A percentile compares a stretch with the other conserved stretches of the same genome.
These are phyloP conservation scores for Cercospora sojina DNA, from an alignment of 2,329 filamentous ascomycete species.

Conservation along the genomic window DNA sequence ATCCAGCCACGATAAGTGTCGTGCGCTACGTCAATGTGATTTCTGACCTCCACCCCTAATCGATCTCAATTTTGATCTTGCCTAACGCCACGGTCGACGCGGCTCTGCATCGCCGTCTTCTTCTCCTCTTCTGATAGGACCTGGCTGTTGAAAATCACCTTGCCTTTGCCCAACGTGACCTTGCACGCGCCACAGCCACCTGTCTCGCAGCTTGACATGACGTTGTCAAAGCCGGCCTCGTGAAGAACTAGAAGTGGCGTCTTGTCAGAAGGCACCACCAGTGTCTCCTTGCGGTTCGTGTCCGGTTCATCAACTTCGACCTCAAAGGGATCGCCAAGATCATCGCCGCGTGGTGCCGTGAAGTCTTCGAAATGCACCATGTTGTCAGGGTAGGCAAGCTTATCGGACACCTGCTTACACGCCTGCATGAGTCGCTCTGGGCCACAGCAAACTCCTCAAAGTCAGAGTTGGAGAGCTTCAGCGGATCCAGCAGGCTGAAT, in stretches of 20 bases:
- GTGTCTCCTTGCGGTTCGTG: conserved; percentile 35
- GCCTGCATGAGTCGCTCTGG: conserved; percentile 57
- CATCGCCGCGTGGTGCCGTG: conserved; percentile 43
- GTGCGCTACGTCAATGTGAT: not conserved
- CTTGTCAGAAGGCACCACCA: conserved; percentile 48
- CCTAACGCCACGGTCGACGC: conserved; percentile 41
- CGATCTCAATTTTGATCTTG: conserved; percentile 30
- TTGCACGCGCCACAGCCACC: conserved; percentile 48
- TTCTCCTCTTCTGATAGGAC: conserved; percentile 42
- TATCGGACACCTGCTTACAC: conserved; percentile 44
- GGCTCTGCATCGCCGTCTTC: conserved; percentile 41
- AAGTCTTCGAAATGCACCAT: conserved; percentile 65
- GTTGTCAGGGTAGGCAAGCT: conserved; percentile 46
- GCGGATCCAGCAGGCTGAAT: conserved; percentile 1
- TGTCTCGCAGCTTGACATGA: conserved; percentile 46
- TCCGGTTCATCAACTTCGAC: conserved; percentile 51
- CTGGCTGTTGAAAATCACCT: conserved; percentile 43
- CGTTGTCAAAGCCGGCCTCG: conserved; percentile 44
- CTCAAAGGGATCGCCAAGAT: conserved; percentile 59
- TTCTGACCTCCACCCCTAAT: not conserved
- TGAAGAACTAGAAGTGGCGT: conserved; percentile 45
- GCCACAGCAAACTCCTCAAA: conserved; percentile 57
- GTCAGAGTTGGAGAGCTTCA: conserved; percentile 28
- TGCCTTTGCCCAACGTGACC: conserved; percentile 42
- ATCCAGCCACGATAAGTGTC: not conserved